Evolutionary conservation across 1,139 yeast genomes (phyloP), one percentile per base, ranked within the genome.

Genomic region (Magnusiomyces magnusii): DNA sequence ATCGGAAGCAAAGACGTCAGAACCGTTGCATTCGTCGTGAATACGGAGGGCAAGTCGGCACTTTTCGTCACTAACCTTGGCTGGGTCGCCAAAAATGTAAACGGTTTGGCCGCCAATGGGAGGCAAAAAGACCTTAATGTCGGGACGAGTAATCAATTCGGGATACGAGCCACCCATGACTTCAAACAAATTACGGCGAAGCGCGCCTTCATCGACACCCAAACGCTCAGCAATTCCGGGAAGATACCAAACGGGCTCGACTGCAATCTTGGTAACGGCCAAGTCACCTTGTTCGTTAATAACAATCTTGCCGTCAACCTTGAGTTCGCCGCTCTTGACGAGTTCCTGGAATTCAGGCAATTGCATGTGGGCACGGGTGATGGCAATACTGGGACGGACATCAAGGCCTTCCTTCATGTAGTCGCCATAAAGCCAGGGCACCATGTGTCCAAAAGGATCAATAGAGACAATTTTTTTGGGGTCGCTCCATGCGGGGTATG

Each of bases 91-190:
- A 66, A 83, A 82, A 60, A 82, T 82, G 71, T 82, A 83, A 23
- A 79, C 85, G 1, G 86, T 82, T 57, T 78, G 69, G 15, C 86
- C 86, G 50, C 87, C 86, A 67, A 82, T 82, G 54, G 86, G 86
- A 39, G 86, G 86, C 63, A 82, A 71, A 64, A 82, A 82, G 28
- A 80, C 80, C 67, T 83, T 82, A 63, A 82, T 78, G 67, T 82
- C 86, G 9, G 84, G 83, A 67, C 87, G 79, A 3, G 86, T 82
- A 60, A 83, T 76, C 63, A 82, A 74, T 69, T 82, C 86, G 3
- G 86, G 86, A 67, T 82, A 82, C 77, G 82, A 81, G 53, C 86
- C 86, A 64, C 84, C 84, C 54, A 86, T 82, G 66, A 82, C 86
- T 66, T 82, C 83, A 66, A 82, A 82, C 63, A 83, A 72, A 2